Percentiles rank a stretch among this genome's conserved stretches.
Evolutionary conservation across 768 basidiomycete genomes (phyloP).

Genomic region (Suillus discolor): DNA sequence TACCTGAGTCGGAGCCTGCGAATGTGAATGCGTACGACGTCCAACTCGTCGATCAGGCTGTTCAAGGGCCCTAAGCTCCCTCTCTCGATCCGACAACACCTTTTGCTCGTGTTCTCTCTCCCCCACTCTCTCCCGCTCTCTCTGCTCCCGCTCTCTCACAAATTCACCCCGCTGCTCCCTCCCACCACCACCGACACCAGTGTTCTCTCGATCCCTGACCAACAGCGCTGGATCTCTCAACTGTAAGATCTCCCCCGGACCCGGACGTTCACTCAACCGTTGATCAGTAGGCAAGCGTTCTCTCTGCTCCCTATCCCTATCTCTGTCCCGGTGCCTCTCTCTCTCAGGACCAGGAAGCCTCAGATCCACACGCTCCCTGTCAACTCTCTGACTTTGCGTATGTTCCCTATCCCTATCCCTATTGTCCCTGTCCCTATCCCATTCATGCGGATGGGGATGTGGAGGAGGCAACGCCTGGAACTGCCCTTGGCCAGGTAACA

Average conservation of each 20-base stretch:
- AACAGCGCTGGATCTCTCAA: slow-evolving; percentile 5
- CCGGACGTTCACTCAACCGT: slow-evolving; percentile 11
- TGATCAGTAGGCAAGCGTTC: slow-evolving; percentile 26
- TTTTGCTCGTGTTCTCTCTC: slow-evolving; percentile 34
- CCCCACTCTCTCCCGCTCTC: slow-evolving; percentile 30
- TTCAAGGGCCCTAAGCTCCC: slow-evolving; percentile 16
- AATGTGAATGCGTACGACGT: slow-evolving; percentile 1
- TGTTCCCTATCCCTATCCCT: slow-evolving; percentile 29
- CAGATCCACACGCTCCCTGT: slow-evolving; percentile 24
- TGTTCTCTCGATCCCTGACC: slow-evolving; percentile 1
- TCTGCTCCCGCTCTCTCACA: slow-evolving; percentile 34
- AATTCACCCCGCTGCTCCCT: slow-evolving; percentile 30
- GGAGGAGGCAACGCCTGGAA: slow-evolving; percentile 28
- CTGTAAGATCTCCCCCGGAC: slow-evolving; percentile 10
- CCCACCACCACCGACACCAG: slow-evolving; percentile 11
- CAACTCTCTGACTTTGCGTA: slow-evolving; percentile 14
- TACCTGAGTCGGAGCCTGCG: slow-evolving; percentile 3
- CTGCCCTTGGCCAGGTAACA: slow-evolving; percentile 31
- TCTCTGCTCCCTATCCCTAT: slow-evolving; percentile 17
- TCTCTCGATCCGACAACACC: slow-evolving; percentile 26
- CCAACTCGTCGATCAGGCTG: background rate
- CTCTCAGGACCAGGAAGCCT: slow-evolving; percentile 5
- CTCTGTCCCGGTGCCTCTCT: slow-evolving; percentile 10
- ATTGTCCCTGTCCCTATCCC: slow-evolving; percentile 20
- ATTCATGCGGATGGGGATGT: slow-evolving; percentile 25